A percentile compares a stretch with the other conserved stretches of the same genome.
phyloP scores from a whole-genome alignment of 2,329 filamentous ascomycete species.

The Calonectria leucothoes region DNA sequence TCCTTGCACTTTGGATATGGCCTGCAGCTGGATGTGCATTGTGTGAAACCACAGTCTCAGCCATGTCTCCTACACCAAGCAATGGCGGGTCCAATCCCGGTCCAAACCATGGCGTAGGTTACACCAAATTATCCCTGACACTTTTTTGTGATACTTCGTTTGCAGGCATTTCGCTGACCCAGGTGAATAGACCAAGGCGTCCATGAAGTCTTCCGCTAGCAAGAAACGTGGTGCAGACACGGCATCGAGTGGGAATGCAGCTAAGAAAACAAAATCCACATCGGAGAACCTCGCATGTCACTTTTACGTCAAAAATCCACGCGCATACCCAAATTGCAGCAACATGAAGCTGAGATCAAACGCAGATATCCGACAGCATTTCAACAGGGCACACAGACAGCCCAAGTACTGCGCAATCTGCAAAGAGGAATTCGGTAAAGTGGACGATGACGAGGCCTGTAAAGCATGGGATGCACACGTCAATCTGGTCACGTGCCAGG shows the following conservation, averaged over 20 bases:
- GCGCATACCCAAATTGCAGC: background rate
- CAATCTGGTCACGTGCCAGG: too few species aligned
- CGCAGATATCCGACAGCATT: background rate
- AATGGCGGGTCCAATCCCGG: background rate
- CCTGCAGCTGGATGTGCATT: background rate
- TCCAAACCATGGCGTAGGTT: background rate
- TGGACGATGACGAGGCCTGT: background rate
- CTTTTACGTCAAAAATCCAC: background rate
- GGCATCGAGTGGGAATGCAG: background rate
- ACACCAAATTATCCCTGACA: background rate
- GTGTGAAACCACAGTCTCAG: background rate
- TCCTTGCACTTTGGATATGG: background rate
- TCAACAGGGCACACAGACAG: background rate
- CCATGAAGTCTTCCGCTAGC: too few species aligned
- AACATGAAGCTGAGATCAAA: background rate
- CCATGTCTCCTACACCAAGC: background rate
- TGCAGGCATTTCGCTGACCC: background rate
- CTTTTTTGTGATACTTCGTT: background rate
- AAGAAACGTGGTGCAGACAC: background rate
- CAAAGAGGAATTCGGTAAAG: background rate
- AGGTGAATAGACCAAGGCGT: background rate
- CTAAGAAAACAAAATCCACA: background rate
- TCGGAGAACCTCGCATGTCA: background rate
- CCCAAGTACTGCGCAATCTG: background rate
- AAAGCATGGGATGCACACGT: too few species aligned